phyloP scores from a whole-genome alignment of 1,139 yeast species.

The Geotrichum reessii region DNA sequence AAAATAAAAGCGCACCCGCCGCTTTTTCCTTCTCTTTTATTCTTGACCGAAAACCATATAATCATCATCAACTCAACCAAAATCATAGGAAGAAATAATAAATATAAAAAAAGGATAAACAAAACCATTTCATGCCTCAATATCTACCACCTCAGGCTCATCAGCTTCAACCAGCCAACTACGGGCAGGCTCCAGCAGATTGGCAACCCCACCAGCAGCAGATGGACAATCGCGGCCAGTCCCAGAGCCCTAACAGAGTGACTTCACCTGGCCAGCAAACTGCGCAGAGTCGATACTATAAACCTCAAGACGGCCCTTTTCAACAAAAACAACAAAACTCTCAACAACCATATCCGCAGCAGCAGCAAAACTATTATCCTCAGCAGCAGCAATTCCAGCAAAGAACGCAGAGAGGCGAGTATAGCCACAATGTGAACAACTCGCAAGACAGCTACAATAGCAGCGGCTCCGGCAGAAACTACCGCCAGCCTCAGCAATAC shows the following conservation, averaged over 20 bases:
- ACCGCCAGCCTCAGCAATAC: neutral
- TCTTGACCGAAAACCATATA: too few species aligned
- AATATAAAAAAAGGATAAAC: too few species aligned
- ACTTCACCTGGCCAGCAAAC: neutral
- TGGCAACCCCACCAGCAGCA: neutral
- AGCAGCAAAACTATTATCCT: neutral
- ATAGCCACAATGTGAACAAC: neutral
- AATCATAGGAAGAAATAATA: too few species aligned
- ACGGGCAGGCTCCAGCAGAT: neutral
- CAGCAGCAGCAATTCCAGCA: neutral
- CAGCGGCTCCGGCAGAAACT: neutral
- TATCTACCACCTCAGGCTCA: conserved; percentile 1
- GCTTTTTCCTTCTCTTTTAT: too few species aligned
- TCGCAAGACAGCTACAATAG: neutral
- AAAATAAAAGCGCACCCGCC: neutral
- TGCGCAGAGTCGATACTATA: neutral
- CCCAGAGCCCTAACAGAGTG: neutral
- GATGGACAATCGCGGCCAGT: neutral
- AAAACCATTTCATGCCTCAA: neutral
- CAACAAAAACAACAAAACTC: neutral
- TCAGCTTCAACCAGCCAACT: neutral
- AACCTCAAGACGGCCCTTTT: neutral
- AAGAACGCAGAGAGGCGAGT: neutral
- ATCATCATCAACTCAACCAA: too few species aligned
- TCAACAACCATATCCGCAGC: neutral